These are phyloP conservation scores for Alternaria sp. DNA, from an alignment of 2,329 filamentous ascomycete genomes.

Conservation along the genomic window DNA sequence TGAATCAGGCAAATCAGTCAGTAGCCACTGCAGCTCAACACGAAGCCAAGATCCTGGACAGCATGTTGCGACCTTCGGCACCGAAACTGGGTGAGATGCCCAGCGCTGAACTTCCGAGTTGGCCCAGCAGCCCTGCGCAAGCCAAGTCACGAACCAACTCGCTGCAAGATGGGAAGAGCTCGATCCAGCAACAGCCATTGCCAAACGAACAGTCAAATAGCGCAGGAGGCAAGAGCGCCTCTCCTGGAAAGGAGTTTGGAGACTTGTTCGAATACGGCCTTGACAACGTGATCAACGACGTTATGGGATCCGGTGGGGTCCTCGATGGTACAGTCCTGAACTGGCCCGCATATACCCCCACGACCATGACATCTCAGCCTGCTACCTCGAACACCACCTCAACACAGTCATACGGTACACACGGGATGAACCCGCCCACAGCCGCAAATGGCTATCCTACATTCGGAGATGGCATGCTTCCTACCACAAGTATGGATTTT, in stretches of 20 bases:
- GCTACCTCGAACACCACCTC: background rate
- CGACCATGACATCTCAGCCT: background rate
- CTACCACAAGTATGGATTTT: conserved; percentile 32
- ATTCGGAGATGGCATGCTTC: conserved; percentile 24
- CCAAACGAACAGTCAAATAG: background rate
- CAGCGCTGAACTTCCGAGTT: conserved; percentile 26
- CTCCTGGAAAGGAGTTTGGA: conserved; percentile 28
- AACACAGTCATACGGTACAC: background rate
- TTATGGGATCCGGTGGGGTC: conserved; percentile 27
- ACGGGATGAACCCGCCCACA: conserved; percentile 5
- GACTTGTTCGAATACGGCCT: conserved; percentile 34
- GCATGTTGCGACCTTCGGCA: conserved; percentile 38
- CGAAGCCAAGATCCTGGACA: conserved; percentile 35
- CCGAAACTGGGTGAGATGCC: conserved; percentile 40
- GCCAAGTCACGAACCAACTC: background rate
- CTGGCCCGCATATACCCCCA: conserved; percentile 4
- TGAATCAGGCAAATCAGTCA: conserved; percentile 20
- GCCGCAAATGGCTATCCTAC: conserved; percentile 24
- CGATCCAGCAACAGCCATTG: conserved; percentile 6
- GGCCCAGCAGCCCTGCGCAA: conserved; percentile 26
- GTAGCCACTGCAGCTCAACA: conserved; percentile 29
- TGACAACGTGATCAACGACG: conserved; percentile 39
- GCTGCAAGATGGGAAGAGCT: background rate
- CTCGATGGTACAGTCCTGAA: conserved; percentile 14
- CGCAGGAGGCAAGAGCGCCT: background rate